Evolutionary conservation across 805 yeast species (phyloP), one percentile per base, ranked within the genome.

Genomic region (Sugiyamaella floridensis): DNA sequence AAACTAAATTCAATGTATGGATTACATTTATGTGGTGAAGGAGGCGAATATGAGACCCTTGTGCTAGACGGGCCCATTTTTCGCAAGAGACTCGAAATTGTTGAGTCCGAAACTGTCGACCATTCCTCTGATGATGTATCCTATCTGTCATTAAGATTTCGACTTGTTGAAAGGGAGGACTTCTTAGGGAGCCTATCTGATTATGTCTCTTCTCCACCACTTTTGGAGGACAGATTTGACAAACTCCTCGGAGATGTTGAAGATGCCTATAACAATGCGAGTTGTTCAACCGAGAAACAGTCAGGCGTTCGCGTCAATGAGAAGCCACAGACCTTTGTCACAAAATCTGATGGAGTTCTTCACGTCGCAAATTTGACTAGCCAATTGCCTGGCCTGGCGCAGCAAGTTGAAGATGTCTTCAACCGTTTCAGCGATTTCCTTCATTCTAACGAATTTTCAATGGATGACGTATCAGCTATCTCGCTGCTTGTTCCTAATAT

Each of bases 1-100:
- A 52, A 50, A 11, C 70, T 90, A 55, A 85, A 89, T 65, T 55
- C 65, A 9, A 70, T 72, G 67, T 90, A 80, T 68, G 95, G 90
- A 1, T 86, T 90, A 12, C 97, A 92, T 66, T 82, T 93, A 0
- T 93, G 99, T 71, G 99, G 99, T 12, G 99, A 93, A 72, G 99
- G 99, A 34, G 99, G 99, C 1, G 99, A 93, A 67, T 93, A 89
- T 67, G 99, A 93, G 67, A 85, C 97, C 0, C 71, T 92, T 59
- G 98, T 92, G 2, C 72, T 93, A 28, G 97, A 93, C 67, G 88
- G 95, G 1, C 95, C 96, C 0, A 83, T 88, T 55, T 93, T 92
- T 70, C 71, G 70, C 32, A 72, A 77, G 45, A 81, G 79, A 40
- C 52, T 75, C 44, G 70, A 68, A 8, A 67, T 85, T 15, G 65